Evolutionary conservation across 805 yeast species (phyloP).

Genomic region (Sugiyamaella mastotermitis): DNA sequence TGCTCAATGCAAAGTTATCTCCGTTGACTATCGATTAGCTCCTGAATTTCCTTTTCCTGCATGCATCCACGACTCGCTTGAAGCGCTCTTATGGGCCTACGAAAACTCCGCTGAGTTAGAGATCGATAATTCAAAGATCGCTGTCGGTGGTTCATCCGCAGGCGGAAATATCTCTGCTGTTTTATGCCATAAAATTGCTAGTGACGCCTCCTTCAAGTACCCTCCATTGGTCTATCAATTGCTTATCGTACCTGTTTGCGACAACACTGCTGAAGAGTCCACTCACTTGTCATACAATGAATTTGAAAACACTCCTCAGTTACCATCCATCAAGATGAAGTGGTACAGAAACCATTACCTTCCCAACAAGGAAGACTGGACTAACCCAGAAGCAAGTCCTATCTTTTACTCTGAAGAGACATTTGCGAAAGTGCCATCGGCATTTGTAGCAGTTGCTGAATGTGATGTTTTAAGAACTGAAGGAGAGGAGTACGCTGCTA

Average conservation of each 20-base stretch:
- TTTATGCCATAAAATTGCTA: conserved; percentile 27
- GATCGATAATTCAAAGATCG: conserved; percentile 27
- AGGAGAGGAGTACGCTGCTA: conserved; percentile 38
- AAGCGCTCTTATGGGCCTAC: conserved; percentile 22
- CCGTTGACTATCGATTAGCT: conserved; percentile 46
- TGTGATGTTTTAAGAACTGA: conserved; percentile 42
- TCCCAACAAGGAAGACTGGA: conserved; percentile 30
- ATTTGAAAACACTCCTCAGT: conserved; percentile 28
- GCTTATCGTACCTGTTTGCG: conserved; percentile 34
- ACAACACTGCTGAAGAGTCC: conserved; percentile 28
- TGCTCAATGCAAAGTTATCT: conserved; percentile 36
- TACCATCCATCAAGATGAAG: conserved; percentile 42
- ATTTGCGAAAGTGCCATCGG: conserved; percentile 27
- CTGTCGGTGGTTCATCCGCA: conserved; percentile 44
- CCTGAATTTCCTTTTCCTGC: conserved; percentile 48
- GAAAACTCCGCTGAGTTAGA: conserved; percentile 14
- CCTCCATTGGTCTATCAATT: conserved; percentile 38
- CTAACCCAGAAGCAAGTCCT: conserved; percentile 38
- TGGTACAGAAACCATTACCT: conserved; percentile 42
- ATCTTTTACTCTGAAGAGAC: conserved; percentile 37
- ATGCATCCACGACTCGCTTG: conserved; percentile 40
- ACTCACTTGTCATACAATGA: conserved; percentile 34
- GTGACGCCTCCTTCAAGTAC: conserved; percentile 22
- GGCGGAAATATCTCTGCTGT: conserved; percentile 33
- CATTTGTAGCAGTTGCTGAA: conserved; percentile 34